Conservation (phyloP, 2,329 filamentous ascomycete species). For the Cladosporium halotolerans region DNA sequence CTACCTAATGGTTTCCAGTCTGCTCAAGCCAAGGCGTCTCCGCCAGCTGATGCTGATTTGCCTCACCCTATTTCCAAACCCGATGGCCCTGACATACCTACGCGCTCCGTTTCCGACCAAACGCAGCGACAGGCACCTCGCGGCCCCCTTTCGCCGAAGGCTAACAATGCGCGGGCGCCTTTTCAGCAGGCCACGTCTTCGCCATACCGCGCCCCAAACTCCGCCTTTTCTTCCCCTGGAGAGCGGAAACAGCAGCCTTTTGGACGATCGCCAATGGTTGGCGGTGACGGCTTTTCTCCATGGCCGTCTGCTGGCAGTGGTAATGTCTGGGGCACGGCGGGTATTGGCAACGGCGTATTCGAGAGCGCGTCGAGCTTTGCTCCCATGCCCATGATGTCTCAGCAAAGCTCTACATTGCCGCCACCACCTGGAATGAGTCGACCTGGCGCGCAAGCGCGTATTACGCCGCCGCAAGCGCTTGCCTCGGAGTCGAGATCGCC, state of each 20-base stretch:
- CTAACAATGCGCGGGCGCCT: conserved; percentile 16
- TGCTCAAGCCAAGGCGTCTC: not conserved
- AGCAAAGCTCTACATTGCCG: conserved; percentile 19
- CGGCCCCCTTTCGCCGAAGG: conserved; percentile 19
- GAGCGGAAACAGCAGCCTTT: conserved; percentile 30
- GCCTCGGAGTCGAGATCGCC: conserved; percentile 23
- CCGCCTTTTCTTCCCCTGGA: conserved; percentile 37
- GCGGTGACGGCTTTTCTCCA: conserved; percentile 21
- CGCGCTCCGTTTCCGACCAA: conserved; percentile 6
- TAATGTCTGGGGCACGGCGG: conserved; percentile 70
- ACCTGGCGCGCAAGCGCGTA: conserved; percentile 25
- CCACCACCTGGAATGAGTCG: conserved; percentile 29
- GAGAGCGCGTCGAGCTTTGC: conserved; percentile 34
- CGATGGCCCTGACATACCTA: not conserved
- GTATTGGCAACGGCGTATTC: conserved; percentile 73
- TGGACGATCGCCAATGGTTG: conserved; percentile 24
- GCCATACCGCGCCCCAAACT: conserved; percentile 30
- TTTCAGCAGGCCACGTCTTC: conserved; percentile 19
- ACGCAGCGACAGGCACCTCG: conserved; percentile 13
- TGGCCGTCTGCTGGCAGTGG: conserved; percentile 40
- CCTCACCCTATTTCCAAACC: not conserved
- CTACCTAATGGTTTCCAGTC: not conserved
- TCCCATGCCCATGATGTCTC: conserved; percentile 21
- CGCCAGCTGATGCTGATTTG: not conserved
- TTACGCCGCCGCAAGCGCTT: conserved; percentile 28